Conservation (phyloP, 345 rosid genomes). For the Turritis glabra region DNA sequence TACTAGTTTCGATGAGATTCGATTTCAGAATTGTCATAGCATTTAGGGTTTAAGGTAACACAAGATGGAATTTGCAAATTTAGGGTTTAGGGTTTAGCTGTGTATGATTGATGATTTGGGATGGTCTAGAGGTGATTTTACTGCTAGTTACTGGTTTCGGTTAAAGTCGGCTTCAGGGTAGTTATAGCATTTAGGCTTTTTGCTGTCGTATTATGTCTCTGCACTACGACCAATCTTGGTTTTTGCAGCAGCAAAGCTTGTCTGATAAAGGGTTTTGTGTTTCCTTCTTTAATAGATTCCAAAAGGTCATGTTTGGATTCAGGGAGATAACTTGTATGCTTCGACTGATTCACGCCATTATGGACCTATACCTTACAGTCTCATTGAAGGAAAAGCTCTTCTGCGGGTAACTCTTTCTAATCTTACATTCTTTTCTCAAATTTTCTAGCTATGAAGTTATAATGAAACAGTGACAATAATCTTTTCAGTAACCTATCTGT, state of each 20-base stretch:
- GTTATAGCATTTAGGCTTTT: background rate
- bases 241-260: background rate
- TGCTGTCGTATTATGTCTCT: background rate
- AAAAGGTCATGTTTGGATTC: conserved; percentile 88
- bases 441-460: background rate
- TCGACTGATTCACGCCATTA: conserved; percentile 73
- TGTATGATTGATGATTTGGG: background rate
- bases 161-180: background rate
- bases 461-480: background rate
- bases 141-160: background rate
- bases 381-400: conserved; percentile 73
- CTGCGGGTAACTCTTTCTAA: conserved; percentile 52
- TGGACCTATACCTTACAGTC: conserved; percentile 80
- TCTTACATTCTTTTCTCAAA: background rate
- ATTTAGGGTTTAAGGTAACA: background rate
- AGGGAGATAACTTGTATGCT: conserved; percentile 79
- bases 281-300: conserved; percentile 51
- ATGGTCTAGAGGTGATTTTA: background rate
- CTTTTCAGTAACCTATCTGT: background rate
- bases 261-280: conserved; percentile 2
- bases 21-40: background rate
- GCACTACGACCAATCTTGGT: background rate
- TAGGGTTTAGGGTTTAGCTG: background rate
- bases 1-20: background rate
- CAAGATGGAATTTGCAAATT: background rate